Conservation (phyloP, 208 protist genomes). For the Spongospora subterranea region DNA sequence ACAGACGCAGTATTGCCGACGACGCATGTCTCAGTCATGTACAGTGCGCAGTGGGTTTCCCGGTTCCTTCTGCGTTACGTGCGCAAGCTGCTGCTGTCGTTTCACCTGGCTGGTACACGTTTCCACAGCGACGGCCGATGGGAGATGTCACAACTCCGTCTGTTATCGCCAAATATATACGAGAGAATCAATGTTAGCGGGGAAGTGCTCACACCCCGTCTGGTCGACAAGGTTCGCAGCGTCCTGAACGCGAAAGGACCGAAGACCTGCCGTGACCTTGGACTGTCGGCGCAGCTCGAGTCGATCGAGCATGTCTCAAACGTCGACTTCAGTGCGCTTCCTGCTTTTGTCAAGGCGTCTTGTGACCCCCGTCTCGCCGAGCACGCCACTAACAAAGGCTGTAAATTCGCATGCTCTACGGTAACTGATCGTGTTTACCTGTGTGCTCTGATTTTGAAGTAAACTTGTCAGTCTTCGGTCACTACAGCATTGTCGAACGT, state of each 20-base stretch:
- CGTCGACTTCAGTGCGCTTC: slow-evolving; percentile 20
- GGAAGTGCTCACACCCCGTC: neutral
- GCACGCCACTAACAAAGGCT: neutral
- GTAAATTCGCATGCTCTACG: neutral
- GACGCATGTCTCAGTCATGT: no score
- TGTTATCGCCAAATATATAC: neutral
- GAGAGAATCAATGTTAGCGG: neutral
- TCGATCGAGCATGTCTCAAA: slow-evolving; percentile 32
- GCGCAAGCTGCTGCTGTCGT: no score
- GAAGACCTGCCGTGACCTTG: neutral
- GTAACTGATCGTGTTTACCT: neutral
- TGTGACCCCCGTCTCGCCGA: neutral
- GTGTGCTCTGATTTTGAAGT: neutral
- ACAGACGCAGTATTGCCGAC: no score
- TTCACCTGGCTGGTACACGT: no score
- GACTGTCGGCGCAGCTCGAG: neutral
- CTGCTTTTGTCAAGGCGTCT: slow-evolving; percentile 9
- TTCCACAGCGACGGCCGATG: no score
- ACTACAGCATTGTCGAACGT: slow-evolving; percentile 32
- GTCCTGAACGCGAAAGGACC: neutral
- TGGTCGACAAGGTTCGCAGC: slow-evolving; percentile 13
- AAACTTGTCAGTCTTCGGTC: neutral
- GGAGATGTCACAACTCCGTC: neutral
- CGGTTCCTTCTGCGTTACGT: no score
- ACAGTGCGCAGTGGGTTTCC: no score